phyloP scores from a whole-genome alignment of 139 green algal genomes.

The Coccomyxa sp. region DNA sequence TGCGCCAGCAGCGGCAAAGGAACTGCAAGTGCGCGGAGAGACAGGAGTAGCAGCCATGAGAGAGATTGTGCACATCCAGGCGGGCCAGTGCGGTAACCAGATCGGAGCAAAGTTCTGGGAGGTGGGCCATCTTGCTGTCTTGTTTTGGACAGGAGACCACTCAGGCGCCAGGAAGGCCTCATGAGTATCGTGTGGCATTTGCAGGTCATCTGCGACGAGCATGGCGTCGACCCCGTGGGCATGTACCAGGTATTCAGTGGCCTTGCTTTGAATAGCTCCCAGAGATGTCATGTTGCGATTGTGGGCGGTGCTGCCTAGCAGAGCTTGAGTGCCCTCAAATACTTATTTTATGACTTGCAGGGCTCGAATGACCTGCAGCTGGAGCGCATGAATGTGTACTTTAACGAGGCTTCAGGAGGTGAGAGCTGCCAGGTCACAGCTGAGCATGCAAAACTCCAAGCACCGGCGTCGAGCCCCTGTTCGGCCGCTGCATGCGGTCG shows the following conservation, averaged over 20 bases:
- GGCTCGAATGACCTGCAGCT: slow-evolving; percentile 92
- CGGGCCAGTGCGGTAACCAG: slow-evolving; percentile 88
- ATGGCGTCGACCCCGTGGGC: slow-evolving; percentile 80
- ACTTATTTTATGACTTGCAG: too few relatives aligned
- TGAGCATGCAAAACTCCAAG: too few relatives aligned
- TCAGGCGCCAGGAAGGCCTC: background rate
- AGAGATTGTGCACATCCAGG: slow-evolving; percentile 84
- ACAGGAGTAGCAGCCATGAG: too few relatives aligned
- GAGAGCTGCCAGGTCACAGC: slow-evolving; percentile 9
- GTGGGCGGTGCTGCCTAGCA: too few relatives aligned
- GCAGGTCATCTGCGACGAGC: slow-evolving; percentile 54
- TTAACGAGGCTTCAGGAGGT: slow-evolving; percentile 83
- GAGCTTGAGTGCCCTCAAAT: too few relatives aligned
- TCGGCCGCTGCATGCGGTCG: too few relatives aligned
- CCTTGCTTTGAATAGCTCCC: background rate
- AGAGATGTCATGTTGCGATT: too few relatives aligned
- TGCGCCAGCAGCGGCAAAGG: too few relatives aligned
- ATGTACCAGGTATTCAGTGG: slow-evolving; percentile 24
- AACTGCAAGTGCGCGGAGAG: too few relatives aligned
- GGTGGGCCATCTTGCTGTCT: slow-evolving; percentile 21
- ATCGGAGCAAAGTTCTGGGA: slow-evolving; percentile 74
- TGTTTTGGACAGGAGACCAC: too few relatives aligned
- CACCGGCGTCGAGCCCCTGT: too few relatives aligned
- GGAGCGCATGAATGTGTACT: slow-evolving; percentile 98
- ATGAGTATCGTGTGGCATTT: background rate